A percentile compares a stretch with the other conserved stretches of the same genome.
phyloP scores from a whole-genome alignment of 2,329 filamentous ascomycete genomes.

The Phaeoacremonium minimum region DNA sequence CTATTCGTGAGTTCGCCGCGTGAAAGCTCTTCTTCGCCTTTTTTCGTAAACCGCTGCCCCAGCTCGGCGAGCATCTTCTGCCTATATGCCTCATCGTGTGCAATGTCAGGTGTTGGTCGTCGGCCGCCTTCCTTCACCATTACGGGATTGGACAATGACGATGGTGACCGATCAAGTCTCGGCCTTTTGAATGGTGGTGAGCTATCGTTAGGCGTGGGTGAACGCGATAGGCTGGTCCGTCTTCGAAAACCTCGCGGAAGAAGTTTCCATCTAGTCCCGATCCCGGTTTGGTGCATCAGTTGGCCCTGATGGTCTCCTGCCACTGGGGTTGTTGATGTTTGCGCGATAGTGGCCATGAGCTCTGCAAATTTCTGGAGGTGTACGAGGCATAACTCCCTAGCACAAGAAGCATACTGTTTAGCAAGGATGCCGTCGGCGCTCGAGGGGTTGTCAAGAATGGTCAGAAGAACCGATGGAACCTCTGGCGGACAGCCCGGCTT shows the following conservation, averaged over 20 bases:
- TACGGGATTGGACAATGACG: no score
- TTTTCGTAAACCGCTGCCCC: slow-evolving; percentile 7
- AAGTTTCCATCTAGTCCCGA: no score
- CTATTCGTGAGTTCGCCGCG: slow-evolving; percentile 10
- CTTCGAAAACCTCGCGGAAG: no score
- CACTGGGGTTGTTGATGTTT: not conserved
- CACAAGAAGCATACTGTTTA: slow-evolving; percentile 6
- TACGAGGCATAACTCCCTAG: slow-evolving; percentile 5
- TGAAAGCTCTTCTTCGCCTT: slow-evolving; percentile 9
- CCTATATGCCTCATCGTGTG: slow-evolving; percentile 6
- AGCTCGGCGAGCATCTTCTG: slow-evolving; percentile 8
- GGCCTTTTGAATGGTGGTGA: no score
- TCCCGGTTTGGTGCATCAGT: no score
- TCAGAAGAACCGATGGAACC: no score
- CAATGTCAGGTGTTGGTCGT: slow-evolving; percentile 2
- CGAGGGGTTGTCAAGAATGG: no score
- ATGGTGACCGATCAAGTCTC: no score
- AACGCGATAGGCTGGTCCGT: no score
- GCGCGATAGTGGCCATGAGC: slow-evolving; percentile 6
- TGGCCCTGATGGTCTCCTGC: no score
- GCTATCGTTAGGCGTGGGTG: no score
- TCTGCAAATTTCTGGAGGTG: slow-evolving; percentile 7
- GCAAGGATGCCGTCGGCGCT: slow-evolving; percentile 2
- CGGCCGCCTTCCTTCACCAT: not conserved
- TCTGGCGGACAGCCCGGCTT: no score